phyloP scores from a whole-genome alignment of 106 monocot genomes.

The Allium sativum region DNA sequence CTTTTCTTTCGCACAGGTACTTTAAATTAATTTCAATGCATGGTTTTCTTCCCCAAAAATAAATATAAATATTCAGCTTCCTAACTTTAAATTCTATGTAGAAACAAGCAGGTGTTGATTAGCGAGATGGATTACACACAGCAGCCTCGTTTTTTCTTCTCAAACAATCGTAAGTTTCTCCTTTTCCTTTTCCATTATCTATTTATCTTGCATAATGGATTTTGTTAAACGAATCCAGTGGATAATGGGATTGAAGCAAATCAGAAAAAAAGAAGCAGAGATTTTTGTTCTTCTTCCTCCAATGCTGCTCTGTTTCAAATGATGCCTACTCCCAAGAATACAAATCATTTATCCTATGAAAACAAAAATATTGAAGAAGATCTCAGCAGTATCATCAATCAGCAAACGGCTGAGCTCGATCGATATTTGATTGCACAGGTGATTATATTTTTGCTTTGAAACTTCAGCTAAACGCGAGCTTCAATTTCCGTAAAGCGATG shows the following conservation, averaged over 20 bases:
- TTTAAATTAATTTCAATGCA: not conserved
- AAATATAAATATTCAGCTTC: not conserved
- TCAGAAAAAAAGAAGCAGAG: constrained; percentile 33
- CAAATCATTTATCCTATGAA: constrained; percentile 30
- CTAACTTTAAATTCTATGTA: not conserved
- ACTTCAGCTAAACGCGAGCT: not conserved
- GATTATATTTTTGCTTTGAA: not conserved
- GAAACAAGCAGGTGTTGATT: constrained; percentile 16
- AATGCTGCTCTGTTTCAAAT: not conserved
- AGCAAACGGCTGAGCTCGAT: constrained; percentile 42
- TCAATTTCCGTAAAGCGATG: not conserved
- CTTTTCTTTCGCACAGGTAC: constrained; percentile 24
- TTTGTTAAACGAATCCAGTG: not conserved
- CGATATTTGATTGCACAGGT: constrained; percentile 33
- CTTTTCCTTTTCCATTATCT: not conserved
- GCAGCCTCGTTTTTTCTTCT: constrained; percentile 17
- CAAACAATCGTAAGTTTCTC: constrained; percentile 13
- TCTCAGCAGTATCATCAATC: constrained; percentile 29
- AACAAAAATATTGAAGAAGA: constrained; percentile 18
- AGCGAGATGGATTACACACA: constrained; percentile 14
- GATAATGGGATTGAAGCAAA: constrained; percentile 1
- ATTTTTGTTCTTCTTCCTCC: not conserved
- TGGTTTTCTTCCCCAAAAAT: no score
- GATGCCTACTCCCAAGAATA: constrained; percentile 1
- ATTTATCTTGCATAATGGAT: not conserved